Base-by-base conservation (phyloP, 495 filamentous ascomycete species). In the Hapsidospora chrysogenum region DNA sequence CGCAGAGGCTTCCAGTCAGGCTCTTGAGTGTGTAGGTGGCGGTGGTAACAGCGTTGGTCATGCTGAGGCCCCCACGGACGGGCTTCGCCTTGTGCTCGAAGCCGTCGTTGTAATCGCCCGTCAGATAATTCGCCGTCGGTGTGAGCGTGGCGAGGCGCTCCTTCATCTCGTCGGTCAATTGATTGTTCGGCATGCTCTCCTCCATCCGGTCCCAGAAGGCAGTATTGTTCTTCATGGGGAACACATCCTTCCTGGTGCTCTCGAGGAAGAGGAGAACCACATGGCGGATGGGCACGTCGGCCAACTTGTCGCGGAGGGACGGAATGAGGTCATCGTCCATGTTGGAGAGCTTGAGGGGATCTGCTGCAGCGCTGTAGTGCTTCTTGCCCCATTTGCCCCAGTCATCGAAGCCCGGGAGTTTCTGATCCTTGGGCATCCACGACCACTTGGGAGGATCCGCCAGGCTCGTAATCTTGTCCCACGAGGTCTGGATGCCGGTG, bases 11-110 rank as follows among this genome's bases (percentile, higher is more conserved):
- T 3, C 53, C 54, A 18, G 63, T 43, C 15, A 63, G 36, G 34
- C 57, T 61, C 40, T 66, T 64, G n/a, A 66, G 51, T 0, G 61
- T 63, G 40, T 61, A 56, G 14, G 56, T 55, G 28, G 58, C 63
- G 2, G 52, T 56, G 4, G 58, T 63, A 13, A 60, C 15, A 1
- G 51, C 61, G 1, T 57, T 58, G 7, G 54, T 56, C 10, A 65
- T 43, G 28, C 63, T 65, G 15, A 65, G 45, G 9, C 60, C 61
- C 7, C 61, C 61, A 30, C 54, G 36, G 9, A 44, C 40, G 23
- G 51, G 46, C 29, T 43, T 47, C 11, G 41, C 27, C 2, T 48
- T 50, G 21, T 48, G 46, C 19, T 51, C 60, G 33, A 63, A 54
- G 14, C 41, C 51, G 10, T 50, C 49, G 35, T 50, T 49, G 31